These are phyloP conservation scores for Heterobasidion parviporum DNA, from an alignment of 1,284 basidiomycete species.

Conservation along the genomic window DNA sequence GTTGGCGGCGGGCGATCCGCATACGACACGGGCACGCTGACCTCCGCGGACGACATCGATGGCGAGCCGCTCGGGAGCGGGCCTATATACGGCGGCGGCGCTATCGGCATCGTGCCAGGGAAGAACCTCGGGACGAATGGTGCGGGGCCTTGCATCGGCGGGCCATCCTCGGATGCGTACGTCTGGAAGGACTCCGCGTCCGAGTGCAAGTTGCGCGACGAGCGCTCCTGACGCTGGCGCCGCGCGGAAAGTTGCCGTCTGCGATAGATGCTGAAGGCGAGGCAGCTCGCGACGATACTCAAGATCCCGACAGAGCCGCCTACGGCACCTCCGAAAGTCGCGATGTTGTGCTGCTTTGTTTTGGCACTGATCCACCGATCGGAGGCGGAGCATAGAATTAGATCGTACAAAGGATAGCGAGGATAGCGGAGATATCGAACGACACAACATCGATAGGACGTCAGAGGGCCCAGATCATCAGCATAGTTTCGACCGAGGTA, in stretches of 20 bases:
- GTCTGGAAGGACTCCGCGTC: constrained; percentile 26
- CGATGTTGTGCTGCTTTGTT: constrained; percentile 26
- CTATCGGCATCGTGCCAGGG: constrained; percentile 35
- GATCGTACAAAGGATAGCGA: constrained; percentile 1
- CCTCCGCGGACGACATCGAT: not conserved
- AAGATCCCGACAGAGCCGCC: constrained; percentile 45
- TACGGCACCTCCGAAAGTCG: constrained; percentile 45
- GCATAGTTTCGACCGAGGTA: constrained; percentile 4
- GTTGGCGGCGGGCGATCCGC: not conserved
- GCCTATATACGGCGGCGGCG: constrained; percentile 26
- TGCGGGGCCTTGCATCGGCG: constrained; percentile 33
- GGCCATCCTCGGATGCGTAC: constrained; percentile 32
- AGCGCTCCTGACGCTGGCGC: constrained; percentile 30
- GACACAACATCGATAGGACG: not conserved
- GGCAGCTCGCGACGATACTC: constrained; percentile 32
- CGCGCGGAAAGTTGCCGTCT: constrained; percentile 33
- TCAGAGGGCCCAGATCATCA: not conserved
- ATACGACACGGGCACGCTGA: not conserved
- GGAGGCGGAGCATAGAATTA: not conserved
- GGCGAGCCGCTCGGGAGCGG: not conserved
- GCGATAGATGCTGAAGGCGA: constrained; percentile 41
- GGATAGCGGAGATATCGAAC: not conserved
- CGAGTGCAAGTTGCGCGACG: constrained; percentile 13
- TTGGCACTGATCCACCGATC: constrained; percentile 5
- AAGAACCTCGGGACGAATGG: constrained; percentile 48